Conservation (phyloP, 352 stramenopile species). For the Nothophytophthora sp. region DNA sequence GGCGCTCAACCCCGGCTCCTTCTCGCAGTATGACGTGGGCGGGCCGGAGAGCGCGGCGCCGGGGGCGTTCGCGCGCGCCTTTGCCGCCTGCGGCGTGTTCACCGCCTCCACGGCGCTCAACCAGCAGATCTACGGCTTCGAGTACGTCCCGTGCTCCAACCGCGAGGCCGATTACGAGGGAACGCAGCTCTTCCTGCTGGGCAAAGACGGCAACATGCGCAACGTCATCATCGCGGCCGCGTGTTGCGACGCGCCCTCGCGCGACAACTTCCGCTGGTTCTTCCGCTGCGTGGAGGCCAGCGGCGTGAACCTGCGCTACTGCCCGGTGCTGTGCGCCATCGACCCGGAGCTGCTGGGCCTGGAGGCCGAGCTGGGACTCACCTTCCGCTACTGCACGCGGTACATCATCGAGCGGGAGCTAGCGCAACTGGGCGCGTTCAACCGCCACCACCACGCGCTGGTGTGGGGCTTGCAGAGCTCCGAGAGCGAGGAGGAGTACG, state of each 20-base stretch:
- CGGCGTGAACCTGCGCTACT: constrained; percentile 41
- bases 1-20: constrained; percentile 38
- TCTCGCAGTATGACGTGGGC: constrained; percentile 25
- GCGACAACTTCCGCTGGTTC: constrained; percentile 58
- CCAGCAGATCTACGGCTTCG: constrained; percentile 58
- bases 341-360: constrained; percentile 34
- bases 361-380: constrained; percentile 42
- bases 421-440: constrained; percentile 37
- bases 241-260: constrained; percentile 31
- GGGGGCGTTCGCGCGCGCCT: constrained; percentile 42
- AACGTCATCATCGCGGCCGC: constrained; percentile 45
- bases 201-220: constrained; percentile 54
- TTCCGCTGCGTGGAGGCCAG: constrained; percentile 40
- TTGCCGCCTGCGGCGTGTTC: constrained; percentile 53
- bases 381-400: constrained; percentile 51
- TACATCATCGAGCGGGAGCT: constrained; percentile 58
- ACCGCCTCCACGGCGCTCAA: constrained; percentile 36
- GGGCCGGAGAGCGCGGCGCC: constrained; percentile 14
- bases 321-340: constrained; percentile 45
- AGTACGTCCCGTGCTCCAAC: constrained; percentile 33
- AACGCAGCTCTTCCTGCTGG: constrained; percentile 47
- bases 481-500: constrained; percentile 44
- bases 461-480: constrained; percentile 54
- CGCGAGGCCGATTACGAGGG: constrained; percentile 38
- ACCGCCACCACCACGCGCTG: constrained; percentile 45